Evolutionary conservation across 768 basidiomycete species (phyloP), one percentile per base, ranked within the genome.

Genomic region (Collybia nuda): DNA sequence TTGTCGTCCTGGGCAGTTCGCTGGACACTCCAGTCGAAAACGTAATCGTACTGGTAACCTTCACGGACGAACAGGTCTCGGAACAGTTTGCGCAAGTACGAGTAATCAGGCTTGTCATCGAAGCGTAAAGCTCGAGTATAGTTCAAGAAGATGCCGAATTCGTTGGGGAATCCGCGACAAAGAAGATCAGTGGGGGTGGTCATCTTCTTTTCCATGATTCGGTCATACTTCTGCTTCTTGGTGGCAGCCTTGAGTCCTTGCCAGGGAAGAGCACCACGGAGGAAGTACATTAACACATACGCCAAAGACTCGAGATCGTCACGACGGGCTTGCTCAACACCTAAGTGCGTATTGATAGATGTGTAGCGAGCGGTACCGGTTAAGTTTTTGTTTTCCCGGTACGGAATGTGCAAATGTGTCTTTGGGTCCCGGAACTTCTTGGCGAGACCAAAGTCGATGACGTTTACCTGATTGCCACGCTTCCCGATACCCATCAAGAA

Each of bases 191-290:
- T 95, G 12, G 94, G 92, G 0, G 94, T 97, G 32, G 97, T 98
- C 94, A 99, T 98, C 85, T 99, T 99, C 85, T 99, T 99, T 76
- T 99, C 97, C 97, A 99, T 99, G 77, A 99, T 99, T 53, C 97
- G 88, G 73, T 98, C 97, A 71, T 98, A 98, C 78, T 99, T 99
- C 81, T 99, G 97, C 84, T 99, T 99, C 92, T 99, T 99, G 52
- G 97, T 99, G 36, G 96, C 96, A 53, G 97, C 97, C 78, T 99
- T 99, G 67, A 99, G 84, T 52, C 97, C 97, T 71, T 99, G 97
- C 96, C 96, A 99, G 26, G 96, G 96, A 39, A 99, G 84, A 50
- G 93, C 88, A 43, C 96, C 97, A 56, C 96, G 93, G 57, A 99
- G 88, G 84, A 99, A 99, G 79, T 99, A 99, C 96, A 99, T 98